Evolutionary conservation across 2,329 filamentous ascomycete species (phyloP), one percentile per base, ranked within the genome.

Genomic region (Chaetothyriales sp.): DNA sequence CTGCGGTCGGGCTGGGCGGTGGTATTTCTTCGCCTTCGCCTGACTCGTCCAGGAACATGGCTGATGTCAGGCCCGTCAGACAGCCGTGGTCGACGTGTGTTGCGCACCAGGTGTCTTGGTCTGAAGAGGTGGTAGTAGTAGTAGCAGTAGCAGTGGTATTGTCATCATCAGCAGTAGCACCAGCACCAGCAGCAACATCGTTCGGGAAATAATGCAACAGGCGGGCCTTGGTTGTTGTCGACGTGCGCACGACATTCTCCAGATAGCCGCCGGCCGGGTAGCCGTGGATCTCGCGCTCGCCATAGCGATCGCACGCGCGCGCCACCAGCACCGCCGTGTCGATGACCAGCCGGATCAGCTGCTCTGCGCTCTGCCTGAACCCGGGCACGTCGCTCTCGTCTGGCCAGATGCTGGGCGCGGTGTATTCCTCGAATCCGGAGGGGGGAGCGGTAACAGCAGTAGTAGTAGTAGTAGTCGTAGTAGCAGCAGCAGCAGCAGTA

Each of bases 21-120:
- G 74, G n/a, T n/a, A n/a, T n/a, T n/a, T n/a, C n/a, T n/a, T n/a
- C n/a, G n/a, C n/a, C n/a, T n/a, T n/a, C n/a, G n/a, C n/a, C n/a
- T n/a, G 69, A 68, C 69, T 96, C 90, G 63, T 96, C 87, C 55
- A 96, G 76, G 66, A 94, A 96, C 88, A 96, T 95, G 59, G 90
- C 89, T 2, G 84, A 90, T 0, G 92, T 98, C 32, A 98, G 74
- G 12, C 89, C 90, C 0, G 92, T 98, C 28, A 98, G 75, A 64
- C 90, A 96, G 44, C 92, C 88, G 61, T 95, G 88, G 66, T 96
- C 90, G 51, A 92, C 52, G 54, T 74, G 71, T 2, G 70, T 73
- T 7, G 88, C 86, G 66, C 90, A 98, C 92, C 92, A 98, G 68
- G 93, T 86, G 66, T 95, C 89, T 1, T 32, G 4, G 4, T 32